Evolutionary conservation across 805 yeast species (phyloP), one percentile per base, ranked within the genome.

Genomic region (Yueomyces sinensis): DNA sequence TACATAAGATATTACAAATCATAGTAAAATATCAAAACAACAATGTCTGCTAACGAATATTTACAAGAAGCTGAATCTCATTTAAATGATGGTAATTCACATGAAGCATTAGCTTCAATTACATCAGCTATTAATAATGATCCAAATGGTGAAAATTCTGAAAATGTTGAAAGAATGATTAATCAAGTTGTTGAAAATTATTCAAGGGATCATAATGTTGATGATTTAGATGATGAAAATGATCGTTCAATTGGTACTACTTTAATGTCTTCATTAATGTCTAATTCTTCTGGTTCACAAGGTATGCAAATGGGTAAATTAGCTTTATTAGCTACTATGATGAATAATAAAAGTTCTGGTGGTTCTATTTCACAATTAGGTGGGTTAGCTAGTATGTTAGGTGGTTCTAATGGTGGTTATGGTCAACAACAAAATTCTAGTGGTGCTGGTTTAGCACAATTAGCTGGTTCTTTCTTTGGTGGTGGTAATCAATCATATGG

Each of bases 231-330:
- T 7, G 42, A 31, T 27, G 34, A 30, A 15, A 33, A 31, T 4
- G 44, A 39, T 6, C 40, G 43, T 27, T 49, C 49, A 7, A 40
- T 46, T 16, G 49, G 52, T 13, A 5, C 15, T n/a, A 34, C 42
- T 16, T 36, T 49, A 24, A 37, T 51, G 41, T 43, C 36, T 30
- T 41, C 52, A 3, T 31, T 51, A 35, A 36, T 39, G 34, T 28
- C 46, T 5, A 41, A 31, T 20, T 43, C 42, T 20, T 45, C 46
- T 30, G 54, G 54, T 2, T 42, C 47, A 17, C 36, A 49, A 4
- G 48, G 46, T 28, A 36, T 54, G 2, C 58, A 52, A 32, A 32
- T 52, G 20, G 56, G 58, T 6, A 52, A 52, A 32, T 34, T 52
- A 38, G 56, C 58, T 7, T 36, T 52, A 24, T 36, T 52, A 13